Percentiles rank a stretch among this genome's conserved stretches.
Conservation (phyloP, 129 eudicot species). For the Artemisia tridentata region DNA sequence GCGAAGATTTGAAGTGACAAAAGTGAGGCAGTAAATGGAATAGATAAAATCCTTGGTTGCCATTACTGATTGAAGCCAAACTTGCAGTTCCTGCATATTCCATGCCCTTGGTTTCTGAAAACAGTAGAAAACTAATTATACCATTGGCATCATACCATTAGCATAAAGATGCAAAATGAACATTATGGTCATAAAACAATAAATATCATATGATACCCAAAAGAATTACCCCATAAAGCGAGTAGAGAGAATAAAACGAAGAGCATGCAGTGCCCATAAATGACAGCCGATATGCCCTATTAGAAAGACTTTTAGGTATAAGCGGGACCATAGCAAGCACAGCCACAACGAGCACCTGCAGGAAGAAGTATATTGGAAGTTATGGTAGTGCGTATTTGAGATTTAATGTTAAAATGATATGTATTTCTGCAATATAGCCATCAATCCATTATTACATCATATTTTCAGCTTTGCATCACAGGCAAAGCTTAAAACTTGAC, state of each 20-base stretch:
- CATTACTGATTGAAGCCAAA: constrained; percentile 84
- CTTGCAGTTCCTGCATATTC: constrained; percentile 86
- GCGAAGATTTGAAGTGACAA: constrained; percentile 75
- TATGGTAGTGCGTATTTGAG: not conserved
- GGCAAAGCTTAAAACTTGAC: not conserved
- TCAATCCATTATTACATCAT: not conserved
- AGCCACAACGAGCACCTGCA: constrained; percentile 86
- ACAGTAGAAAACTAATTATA: not conserved
- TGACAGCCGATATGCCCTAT: constrained; percentile 80
- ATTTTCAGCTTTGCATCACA: constrained; percentile 2
- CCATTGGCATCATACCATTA: constrained; percentile 1
- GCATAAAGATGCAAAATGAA: not conserved
- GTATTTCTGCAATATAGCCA: not conserved
- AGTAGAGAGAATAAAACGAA: constrained; percentile 76
- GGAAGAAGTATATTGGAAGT: constrained; percentile 3
- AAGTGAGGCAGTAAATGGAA: constrained; percentile 81
- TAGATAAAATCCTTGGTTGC: constrained; percentile 85
- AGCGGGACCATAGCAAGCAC: constrained; percentile 80
- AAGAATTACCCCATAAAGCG: constrained; percentile 88
- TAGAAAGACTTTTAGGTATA: constrained; percentile 65
- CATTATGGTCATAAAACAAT: not conserved
- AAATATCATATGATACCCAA: not conserved
- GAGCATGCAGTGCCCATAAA: constrained; percentile 92
- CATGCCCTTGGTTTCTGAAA: constrained; percentile 92
- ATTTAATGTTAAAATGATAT: not conserved